These are phyloP conservation scores for Aegilops umbellulata DNA, from an alignment of 176 grass and related monocot genomes.

Conservation along the genomic window DNA sequence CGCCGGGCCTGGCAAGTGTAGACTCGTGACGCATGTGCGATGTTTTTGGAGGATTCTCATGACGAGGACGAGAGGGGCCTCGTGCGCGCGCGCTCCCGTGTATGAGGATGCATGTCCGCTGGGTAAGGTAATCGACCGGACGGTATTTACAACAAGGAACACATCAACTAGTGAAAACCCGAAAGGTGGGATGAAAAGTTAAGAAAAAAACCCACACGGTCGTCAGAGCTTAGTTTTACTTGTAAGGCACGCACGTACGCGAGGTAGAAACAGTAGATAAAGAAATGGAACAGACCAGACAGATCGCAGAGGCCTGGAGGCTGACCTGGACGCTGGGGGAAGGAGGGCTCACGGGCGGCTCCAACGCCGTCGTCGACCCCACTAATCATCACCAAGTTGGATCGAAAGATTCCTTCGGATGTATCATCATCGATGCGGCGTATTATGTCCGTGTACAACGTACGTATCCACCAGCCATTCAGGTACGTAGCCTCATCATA, in stretches of 20 bases:
- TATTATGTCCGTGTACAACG: background rate
- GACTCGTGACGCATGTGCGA: background rate
- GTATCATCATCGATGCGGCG: background rate
- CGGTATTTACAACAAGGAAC: background rate
- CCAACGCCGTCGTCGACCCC: background rate
- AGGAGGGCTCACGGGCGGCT: slow-evolving; percentile 30
- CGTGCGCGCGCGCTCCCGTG: background rate
- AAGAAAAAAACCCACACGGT: background rate
- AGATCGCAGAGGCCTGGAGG: background rate
- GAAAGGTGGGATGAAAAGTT: background rate
- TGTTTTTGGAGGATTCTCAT: background rate
- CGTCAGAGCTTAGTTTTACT: background rate
- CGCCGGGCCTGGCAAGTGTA: background rate
- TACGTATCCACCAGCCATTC: background rate
- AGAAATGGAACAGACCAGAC: background rate
- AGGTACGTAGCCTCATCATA: background rate
- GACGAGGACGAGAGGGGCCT: background rate
- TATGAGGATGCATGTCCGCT: background rate
- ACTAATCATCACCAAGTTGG: background rate
- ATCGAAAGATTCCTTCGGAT: slow-evolving; percentile 1
- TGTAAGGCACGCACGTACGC: background rate
- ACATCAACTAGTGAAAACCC: no score
- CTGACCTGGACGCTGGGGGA: background rate
- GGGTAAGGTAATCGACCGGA: no score
- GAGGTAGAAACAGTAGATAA: background rate